These are phyloP conservation scores for Naganishia sp. DNA, from an alignment of 1,284 basidiomycete genomes.

Conservation along the genomic window DNA sequence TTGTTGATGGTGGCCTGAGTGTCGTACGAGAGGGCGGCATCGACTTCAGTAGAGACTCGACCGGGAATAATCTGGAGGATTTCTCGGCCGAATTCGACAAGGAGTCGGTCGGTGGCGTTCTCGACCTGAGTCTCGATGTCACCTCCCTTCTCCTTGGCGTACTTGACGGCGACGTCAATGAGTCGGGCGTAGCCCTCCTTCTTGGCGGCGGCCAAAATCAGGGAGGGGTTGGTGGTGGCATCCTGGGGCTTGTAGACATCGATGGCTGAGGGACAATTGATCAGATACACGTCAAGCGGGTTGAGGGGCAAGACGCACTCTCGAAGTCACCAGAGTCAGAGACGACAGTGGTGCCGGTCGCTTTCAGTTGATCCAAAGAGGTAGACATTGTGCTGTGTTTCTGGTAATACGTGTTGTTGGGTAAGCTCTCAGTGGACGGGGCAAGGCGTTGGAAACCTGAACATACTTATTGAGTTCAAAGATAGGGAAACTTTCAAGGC, in stretches of 20 bases:
- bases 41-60: slow-evolving; percentile 98
- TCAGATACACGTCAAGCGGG: background rate
- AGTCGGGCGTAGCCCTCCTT: slow-evolving; percentile 81
- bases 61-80: slow-evolving; percentile 96
- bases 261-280: slow-evolving; percentile 61
- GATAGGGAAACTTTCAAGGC: too few relatives aligned
- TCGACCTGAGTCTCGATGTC: slow-evolving; percentile 70
- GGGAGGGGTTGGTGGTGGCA: slow-evolving; percentile 91
- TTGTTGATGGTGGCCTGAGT: slow-evolving; percentile 61
- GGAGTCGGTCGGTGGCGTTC: slow-evolving; percentile 81
- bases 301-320: slow-evolving; percentile 57
- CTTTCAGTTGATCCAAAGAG: slow-evolving; percentile 80
- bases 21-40: slow-evolving; percentile 95
- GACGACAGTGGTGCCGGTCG: slow-evolving; percentile 89
- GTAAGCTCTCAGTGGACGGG: background rate
- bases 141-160: slow-evolving; percentile 77
- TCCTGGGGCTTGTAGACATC: slow-evolving; percentile 90
- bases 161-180: slow-evolving; percentile 78
- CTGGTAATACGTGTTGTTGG: background rate
- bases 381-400: slow-evolving; percentile 64
- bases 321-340: slow-evolving; percentile 89
- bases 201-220: slow-evolving; percentile 83
- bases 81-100: slow-evolving; percentile 95
- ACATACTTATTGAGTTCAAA: slow-evolving; percentile 16
- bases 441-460: background rate